Base-by-base conservation (phyloP, 306 rosid species). In the Astragalus glycyphyllos region DNA sequence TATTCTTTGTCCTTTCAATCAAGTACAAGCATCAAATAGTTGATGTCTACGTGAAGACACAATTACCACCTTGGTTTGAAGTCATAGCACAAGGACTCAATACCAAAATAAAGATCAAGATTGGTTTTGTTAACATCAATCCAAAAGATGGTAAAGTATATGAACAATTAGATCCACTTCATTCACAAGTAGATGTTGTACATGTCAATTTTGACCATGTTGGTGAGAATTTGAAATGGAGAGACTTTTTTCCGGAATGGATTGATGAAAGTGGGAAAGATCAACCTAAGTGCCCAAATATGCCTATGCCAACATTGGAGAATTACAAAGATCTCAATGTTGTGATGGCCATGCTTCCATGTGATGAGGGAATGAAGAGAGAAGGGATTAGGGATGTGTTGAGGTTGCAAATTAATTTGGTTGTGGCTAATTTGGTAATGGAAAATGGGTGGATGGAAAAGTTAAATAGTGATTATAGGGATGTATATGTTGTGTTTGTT, bases 331-430 rank as follows among this genome's bases (percentile, higher is more conserved):
- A 74, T 48, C 59, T 94, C 0, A 81, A 94, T 68, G 86, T 86
- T 63, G 79, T 90, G 29, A 80, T 89, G 55, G 90, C 87, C 1
- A 69, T 34, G 58, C 72, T 84, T 29, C 95, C 97, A 16, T 90
- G 98, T 48, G 83, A 85, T 66, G 54, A 42, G 37, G 45, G 44
- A 16, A 6, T 0, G 6, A 51, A 47, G 20, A 38, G 42, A 11
- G 15, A 53, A 38, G 91, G 82, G 40, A 16, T 65, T 55, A 86
- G 91, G 68, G 98, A 90, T 34, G 76, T 82, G 73, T 77, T 77
- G 23, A 75, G 87, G 71, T 84, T 90, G 61, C 98, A 94, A 34
- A 87, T 89, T 12, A 94, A 94, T 75, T 72, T 94, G 81, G 92
- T 79, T 66, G 96, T 80, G 85, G 98, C 97, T 20, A 87, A 79